phyloP scores from a whole-genome alignment of 1,284 basidiomycete species.

The Apiotrichum gamsii region DNA sequence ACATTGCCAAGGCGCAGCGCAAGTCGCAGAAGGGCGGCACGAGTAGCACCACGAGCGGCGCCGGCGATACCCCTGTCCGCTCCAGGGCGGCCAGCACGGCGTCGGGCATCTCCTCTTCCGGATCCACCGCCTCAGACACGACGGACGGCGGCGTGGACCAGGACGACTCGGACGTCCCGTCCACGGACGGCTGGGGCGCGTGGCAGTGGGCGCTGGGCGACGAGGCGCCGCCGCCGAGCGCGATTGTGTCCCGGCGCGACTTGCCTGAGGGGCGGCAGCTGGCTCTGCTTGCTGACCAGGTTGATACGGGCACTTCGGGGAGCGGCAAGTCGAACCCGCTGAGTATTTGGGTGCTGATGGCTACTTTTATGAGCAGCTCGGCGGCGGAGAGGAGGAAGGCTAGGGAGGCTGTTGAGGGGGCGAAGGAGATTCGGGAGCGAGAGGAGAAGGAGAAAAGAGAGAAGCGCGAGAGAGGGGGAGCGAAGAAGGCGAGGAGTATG shows the following conservation, averaged over 20 bases:
- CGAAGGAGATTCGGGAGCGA: slow-evolving; percentile 1
- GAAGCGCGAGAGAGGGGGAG: too few species aligned
- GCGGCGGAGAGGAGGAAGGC: not conserved
- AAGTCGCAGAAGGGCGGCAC: too few species aligned
- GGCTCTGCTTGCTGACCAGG: slow-evolving; percentile 42
- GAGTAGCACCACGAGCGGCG: too few species aligned
- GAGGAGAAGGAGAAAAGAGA: not conserved
- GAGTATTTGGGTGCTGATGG: slow-evolving; percentile 7
- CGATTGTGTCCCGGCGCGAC: slow-evolving; percentile 43
- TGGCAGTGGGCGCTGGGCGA: slow-evolving; percentile 46
- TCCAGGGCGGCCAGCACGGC: too few species aligned
- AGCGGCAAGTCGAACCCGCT: slow-evolving; percentile 15
- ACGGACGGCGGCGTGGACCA: too few species aligned
- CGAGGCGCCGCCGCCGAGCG: slow-evolving; percentile 46
- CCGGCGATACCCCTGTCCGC: too few species aligned
- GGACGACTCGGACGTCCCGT: not conserved
- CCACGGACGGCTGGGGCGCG: slow-evolving; percentile 17
- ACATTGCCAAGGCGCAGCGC: not conserved
- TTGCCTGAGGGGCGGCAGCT: slow-evolving; percentile 40
- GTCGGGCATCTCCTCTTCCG: too few species aligned
- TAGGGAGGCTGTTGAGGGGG: not conserved
- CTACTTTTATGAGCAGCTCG: slow-evolving; percentile 1
- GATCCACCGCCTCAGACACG: not conserved
- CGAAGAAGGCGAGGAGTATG: too few species aligned
- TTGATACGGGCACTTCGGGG: slow-evolving; percentile 39